Percentiles rank a stretch among this genome's conserved stretches.
Conservation (phyloP, 2,329 filamentous ascomycete genomes). For the Trichoderma sp. region DNA sequence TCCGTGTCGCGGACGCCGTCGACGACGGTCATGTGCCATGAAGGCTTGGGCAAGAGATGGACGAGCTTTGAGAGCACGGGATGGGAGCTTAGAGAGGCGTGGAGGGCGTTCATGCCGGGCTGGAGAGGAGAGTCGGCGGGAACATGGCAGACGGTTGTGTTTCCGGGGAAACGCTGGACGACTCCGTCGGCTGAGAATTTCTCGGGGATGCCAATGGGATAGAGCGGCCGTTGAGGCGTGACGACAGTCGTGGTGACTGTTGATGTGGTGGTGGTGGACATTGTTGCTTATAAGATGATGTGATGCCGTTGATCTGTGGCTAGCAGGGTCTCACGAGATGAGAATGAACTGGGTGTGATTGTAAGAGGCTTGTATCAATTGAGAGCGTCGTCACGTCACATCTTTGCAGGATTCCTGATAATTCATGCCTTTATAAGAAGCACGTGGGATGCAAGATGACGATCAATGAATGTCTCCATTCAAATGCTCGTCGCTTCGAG, state of each 20-base stretch:
- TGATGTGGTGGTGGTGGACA: neutral
- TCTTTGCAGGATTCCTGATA: neutral
- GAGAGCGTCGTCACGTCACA: neutral
- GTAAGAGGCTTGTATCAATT: neutral
- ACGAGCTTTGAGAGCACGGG: constrained; percentile 18
- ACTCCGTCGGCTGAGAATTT: constrained; percentile 22
- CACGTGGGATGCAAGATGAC: neutral
- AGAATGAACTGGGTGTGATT: neutral
- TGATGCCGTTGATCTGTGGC: neutral
- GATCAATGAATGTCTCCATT: neutral
- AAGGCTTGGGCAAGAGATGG: constrained; percentile 22
- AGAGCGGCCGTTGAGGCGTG: constrained; percentile 10
- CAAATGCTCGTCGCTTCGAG: neutral
- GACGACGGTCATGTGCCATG: constrained; percentile 28
- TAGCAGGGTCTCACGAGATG: neutral
- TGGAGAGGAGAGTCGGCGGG: constrained; percentile 18
- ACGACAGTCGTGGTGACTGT: neutral
- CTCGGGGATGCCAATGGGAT: constrained; percentile 22
- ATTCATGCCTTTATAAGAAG: neutral
- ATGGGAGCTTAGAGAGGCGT: constrained; percentile 22
- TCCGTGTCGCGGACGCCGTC: constrained; percentile 25
- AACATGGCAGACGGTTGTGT: constrained; percentile 24
- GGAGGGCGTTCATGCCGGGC: constrained; percentile 18
- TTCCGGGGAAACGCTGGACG: constrained; percentile 22
- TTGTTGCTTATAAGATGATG: neutral